Percentiles rank a stretch among this genome's conserved stretches.
Conservation (phyloP, 768 basidiomycete species). For the Psilocybe subaeruginosa region DNA sequence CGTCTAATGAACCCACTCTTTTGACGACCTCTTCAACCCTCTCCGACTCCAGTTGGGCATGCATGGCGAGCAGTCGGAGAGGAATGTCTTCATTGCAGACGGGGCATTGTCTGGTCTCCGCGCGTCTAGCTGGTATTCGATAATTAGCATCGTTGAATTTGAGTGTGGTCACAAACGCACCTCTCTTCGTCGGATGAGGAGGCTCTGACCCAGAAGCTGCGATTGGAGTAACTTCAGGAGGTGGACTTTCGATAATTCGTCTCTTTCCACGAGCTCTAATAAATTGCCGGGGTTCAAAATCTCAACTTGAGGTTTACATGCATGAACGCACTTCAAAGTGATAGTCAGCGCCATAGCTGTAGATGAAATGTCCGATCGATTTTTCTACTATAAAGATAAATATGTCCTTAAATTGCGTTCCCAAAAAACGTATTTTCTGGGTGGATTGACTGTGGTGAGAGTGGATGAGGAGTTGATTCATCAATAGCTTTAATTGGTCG, state of each 20-base stretch:
- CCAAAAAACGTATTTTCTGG: slow-evolving; percentile 22
- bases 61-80: slow-evolving; percentile 66
- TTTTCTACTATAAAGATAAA: slow-evolving; percentile 8
- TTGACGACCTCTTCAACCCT: slow-evolving; percentile 70
- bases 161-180: slow-evolving; percentile 33
- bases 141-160: slow-evolving; percentile 8
- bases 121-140: slow-evolving; percentile 58
- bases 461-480: slow-evolving; percentile 29
- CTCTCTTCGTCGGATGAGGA: slow-evolving; percentile 47
- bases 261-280: slow-evolving; percentile 50
- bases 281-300: slow-evolving; percentile 11
- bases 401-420: slow-evolving; percentile 12
- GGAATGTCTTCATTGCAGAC: slow-evolving; percentile 76
- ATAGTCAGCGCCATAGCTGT: slow-evolving; percentile 26
- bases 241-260: slow-evolving; percentile 34
- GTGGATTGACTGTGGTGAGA: slow-evolving; percentile 33
- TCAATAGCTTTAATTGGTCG: neutral
- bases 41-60: slow-evolving; percentile 67
- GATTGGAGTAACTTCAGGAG: slow-evolving; percentile 34
- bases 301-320: slow-evolving; percentile 6
- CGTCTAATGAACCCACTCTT: slow-evolving; percentile 63
- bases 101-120: slow-evolving; percentile 76
- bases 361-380: slow-evolving; percentile 8
- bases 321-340: slow-evolving; percentile 36
- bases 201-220: slow-evolving; percentile 36